Conservation (phyloP, 495 filamentous ascomycete genomes). For the Aspergillus leporis region DNA sequence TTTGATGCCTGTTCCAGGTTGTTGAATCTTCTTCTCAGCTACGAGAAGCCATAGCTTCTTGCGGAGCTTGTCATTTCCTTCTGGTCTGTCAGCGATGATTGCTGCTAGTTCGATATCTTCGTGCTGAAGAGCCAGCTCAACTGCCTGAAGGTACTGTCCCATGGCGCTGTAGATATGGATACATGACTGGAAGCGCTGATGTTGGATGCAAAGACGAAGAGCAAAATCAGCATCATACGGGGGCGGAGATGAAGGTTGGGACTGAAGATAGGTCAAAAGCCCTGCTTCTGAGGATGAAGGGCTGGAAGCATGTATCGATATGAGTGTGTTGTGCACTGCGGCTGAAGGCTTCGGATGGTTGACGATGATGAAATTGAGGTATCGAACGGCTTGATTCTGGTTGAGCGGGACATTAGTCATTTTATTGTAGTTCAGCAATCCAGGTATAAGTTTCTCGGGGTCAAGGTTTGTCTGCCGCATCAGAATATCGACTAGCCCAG, state of each 20-base stretch:
- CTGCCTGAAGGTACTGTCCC: slow-evolving; percentile 88
- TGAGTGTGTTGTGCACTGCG: slow-evolving; percentile 95
- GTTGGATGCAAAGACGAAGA: slow-evolving; percentile 88
- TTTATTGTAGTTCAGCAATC: slow-evolving; percentile 88
- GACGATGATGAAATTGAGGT: slow-evolving; percentile 90
- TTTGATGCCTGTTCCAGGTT: slow-evolving; percentile 80
- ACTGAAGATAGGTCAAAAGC: slow-evolving; percentile 83
- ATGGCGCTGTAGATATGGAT: slow-evolving; percentile 96
- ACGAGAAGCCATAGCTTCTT: slow-evolving; percentile 95
- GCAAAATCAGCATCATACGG: slow-evolving; percentile 97
- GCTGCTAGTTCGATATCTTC: slow-evolving; percentile 86
- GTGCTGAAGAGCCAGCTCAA: slow-evolving; percentile 86
- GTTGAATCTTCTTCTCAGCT: slow-evolving; percentile 85
- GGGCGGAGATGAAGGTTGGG: slow-evolving; percentile 68
- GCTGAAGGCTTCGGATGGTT: slow-evolving; percentile 78
- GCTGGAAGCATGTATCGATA: slow-evolving; percentile 93
- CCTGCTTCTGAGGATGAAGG: slow-evolving; percentile 77
- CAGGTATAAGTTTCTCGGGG: slow-evolving; percentile 85
- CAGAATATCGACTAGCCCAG: slow-evolving; percentile 85
- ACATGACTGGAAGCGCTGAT: slow-evolving; percentile 86
- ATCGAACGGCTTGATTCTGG: slow-evolving; percentile 92
- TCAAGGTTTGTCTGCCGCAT: slow-evolving; percentile 92
- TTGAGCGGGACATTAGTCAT: slow-evolving; percentile 49
- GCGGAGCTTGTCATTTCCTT: slow-evolving; percentile 72
- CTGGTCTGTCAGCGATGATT: slow-evolving; percentile 83